Conservation (phyloP, 176 grass and related monocot genomes). For the Dendrocalamus sinicus region DNA sequence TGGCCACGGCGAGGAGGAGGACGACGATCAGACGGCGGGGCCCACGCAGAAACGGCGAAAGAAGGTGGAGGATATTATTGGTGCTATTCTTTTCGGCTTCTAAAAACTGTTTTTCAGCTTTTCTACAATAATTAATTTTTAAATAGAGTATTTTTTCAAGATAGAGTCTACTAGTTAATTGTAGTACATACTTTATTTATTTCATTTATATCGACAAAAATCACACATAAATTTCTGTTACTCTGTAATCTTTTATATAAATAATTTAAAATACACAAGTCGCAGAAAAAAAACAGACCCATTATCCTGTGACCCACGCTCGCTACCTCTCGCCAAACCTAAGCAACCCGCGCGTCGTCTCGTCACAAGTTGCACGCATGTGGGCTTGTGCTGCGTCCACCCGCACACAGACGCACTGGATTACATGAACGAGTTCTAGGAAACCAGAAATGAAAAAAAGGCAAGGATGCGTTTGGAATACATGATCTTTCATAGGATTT, state of each 20-base stretch:
- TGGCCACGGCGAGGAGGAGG: neutral
- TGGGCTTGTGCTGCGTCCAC: neutral
- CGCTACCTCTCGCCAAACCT: neutral
- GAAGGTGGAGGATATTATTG: no score
- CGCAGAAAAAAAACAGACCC: neutral
- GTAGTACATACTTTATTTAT: no score
- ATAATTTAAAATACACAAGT: no score
- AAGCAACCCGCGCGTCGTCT: neutral
- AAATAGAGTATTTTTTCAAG: no score
- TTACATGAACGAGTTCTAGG: neutral
- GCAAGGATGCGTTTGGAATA: no score
- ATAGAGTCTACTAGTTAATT: no score
- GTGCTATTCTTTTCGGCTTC: no score
- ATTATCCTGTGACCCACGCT: neutral
- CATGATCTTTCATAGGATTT: no score
- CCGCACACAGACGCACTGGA: neutral
- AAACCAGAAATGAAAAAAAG: neutral
- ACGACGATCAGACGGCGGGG: neutral
- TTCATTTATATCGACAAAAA: no score
- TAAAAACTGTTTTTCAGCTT: no score
- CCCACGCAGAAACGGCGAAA: neutral
- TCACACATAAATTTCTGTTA: fast-evolving
- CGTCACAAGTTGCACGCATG: slow-evolving; percentile 7
- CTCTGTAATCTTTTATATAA: no score
- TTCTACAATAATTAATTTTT: no score